Percentiles rank a stretch among this genome's conserved stretches.
Conservation (phyloP, 257 asterid species). For the Solanum phureja region DNA sequence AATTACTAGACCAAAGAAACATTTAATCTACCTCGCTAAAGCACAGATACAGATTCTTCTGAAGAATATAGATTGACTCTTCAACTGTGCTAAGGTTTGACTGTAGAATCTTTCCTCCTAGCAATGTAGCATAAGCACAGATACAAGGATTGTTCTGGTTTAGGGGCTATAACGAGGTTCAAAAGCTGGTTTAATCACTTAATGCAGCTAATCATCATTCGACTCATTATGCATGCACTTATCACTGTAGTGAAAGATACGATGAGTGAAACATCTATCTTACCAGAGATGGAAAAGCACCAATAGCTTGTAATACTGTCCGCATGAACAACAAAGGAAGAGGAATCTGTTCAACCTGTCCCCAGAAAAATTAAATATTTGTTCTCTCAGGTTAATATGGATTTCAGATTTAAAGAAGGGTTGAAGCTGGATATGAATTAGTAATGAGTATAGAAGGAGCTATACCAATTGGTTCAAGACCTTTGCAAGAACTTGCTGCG, state of each 20-base stretch:
- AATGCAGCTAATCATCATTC: neutral
- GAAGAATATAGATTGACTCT: neutral
- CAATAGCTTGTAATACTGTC: constrained; percentile 92
- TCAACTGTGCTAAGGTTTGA: neutral
- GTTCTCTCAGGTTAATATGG: neutral
- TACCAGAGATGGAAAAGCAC: constrained; percentile 95
- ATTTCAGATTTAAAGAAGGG: neutral
- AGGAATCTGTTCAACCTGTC: constrained; percentile 98
- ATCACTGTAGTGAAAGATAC: neutral
- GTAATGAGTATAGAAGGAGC: neutral
- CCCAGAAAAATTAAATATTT: constrained; percentile 10
- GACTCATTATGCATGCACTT: neutral
- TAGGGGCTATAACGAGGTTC: neutral
- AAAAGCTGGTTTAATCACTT: neutral
- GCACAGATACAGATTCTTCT: neutral
- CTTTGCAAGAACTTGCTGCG: constrained; percentile 94
- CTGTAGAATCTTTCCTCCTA: neutral
- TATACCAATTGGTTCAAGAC: constrained; percentile 96
- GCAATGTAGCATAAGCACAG: neutral
- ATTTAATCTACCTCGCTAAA: neutral
- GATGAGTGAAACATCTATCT: constrained; percentile 3
- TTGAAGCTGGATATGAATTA: neutral
- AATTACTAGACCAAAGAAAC: neutral
- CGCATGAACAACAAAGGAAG: constrained; percentile 95
- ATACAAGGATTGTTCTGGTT: neutral